phyloP scores from a whole-genome alignment of 257 asterid genomes.

The Euphrasia confusa region DNA sequence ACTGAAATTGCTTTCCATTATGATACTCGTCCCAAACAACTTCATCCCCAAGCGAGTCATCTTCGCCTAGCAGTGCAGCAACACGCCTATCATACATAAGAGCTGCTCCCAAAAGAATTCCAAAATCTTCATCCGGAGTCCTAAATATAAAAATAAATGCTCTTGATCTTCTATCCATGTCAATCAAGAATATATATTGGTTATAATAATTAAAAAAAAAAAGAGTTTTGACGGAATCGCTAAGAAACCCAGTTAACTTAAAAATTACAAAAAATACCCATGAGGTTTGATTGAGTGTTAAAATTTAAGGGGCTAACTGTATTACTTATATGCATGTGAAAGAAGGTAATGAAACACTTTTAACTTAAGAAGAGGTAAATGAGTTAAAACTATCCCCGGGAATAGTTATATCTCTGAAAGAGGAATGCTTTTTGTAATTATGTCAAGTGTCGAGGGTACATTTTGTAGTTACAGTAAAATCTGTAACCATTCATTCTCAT shows the following conservation, averaged over 20 bases:
- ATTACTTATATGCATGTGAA: neutral
- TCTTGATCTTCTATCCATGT: slow-evolving; percentile 23
- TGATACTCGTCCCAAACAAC: slow-evolving; percentile 58
- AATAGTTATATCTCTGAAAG: neutral
- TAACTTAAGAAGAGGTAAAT: neutral
- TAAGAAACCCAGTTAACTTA: neutral
- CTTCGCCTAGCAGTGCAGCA: slow-evolving; percentile 72
- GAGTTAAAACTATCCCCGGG: neutral
- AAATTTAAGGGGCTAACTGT: neutral
- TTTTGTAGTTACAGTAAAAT: neutral
- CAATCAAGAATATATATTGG: slow-evolving; percentile 7
- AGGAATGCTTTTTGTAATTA: neutral
- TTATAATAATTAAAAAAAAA: neutral
- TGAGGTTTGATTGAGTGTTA: neutral
- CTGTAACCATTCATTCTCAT: slow-evolving; percentile 3
- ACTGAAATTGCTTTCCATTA: slow-evolving; percentile 50
- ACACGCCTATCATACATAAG: slow-evolving; percentile 94
- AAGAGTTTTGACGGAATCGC: neutral
- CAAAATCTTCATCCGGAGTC: slow-evolving; percentile 96
- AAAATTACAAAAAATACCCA: neutral
- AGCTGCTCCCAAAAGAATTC: slow-evolving; percentile 93
- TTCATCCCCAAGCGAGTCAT: slow-evolving; percentile 59
- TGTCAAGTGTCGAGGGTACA: neutral
- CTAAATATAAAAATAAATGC: slow-evolving; percentile 34
- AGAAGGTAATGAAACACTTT: neutral